Evolutionary conservation across 1,284 basidiomycete species (phyloP), one percentile per base, ranked within the genome.

Genomic region (Trichosporon asahii): DNA sequence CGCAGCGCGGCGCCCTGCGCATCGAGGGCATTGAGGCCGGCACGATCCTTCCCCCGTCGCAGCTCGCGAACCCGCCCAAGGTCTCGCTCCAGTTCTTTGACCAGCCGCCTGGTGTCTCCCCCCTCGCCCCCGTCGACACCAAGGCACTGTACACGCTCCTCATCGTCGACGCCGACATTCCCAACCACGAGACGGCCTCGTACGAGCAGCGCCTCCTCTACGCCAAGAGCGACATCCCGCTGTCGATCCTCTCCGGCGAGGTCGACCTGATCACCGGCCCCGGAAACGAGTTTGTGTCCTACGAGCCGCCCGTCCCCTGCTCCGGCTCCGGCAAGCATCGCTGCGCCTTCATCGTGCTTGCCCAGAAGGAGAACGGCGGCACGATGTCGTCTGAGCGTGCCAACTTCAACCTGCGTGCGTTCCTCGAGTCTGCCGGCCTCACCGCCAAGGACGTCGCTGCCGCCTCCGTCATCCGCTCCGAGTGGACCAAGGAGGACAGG

Each of bases 91-190:
- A 79, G 71, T 60, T 75, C 8, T 77, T 79, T 72, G 68, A 78
- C 63, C 76, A 79, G 65, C 27, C 57, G 15, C 57, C 57, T 2
- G 57, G 57, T 5, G 57, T 31, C 27, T 31, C 57, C 27, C 27
- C 57, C 14, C 57, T 31, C 7, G 57, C 27, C 21, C 77, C 76
- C 31, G 57, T 65, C 6, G 35, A 65, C 12, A 66, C 68, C 46
- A 92, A 96, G 66, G 87, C 88, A 15, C 88, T 90, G 64, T 98
- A 97, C 82, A 97, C 95, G 0, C 84, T 98, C 71, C 83, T 96
- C 35, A 88, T 98, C 81, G 85, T 98, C 64, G 95, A 98, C 82
- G 89, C 91, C 68, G 95, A 98, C 83, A 88, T 91, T 18, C 95
- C 95, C 9, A 86, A 92, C 76, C 88, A 89, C 72, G 86, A 86